Base-by-base conservation (phyloP, 2,329 filamentous ascomycete genomes). In the Penicillium sp. region DNA sequence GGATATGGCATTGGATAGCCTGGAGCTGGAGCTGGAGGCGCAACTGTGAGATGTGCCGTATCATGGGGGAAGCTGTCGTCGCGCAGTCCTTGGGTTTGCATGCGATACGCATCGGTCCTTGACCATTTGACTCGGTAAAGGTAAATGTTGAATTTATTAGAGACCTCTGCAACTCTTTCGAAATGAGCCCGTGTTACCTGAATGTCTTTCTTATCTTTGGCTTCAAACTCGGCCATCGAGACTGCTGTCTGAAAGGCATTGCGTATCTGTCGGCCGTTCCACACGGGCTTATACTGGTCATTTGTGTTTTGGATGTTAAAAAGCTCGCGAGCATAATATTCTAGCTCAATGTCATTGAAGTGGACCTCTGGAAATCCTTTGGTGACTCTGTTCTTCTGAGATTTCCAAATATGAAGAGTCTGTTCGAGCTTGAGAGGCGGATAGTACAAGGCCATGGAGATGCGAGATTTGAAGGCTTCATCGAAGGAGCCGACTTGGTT, bases 181-280 rank as follows among this genome's bases (percentile, higher is more conserved):
- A 48, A 48, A 23, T 48, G 46, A 24, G 5, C 7, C 24, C 33
- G n/a, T n/a, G n/a, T n/a, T n/a, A n/a, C n/a, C n/a, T n/a, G n/a
- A 16, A 18, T 43, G 14, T 43, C n/a, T 14, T 43, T 6, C 6
- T 18, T 18, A 21, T 43, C 56, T 26, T 45, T 23, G 12, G 56
- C 56, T 14, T 66, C 63, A 43, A 55, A 67, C 38, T 66, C 60
- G 11, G 68, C 68, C 9, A 72, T 61, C 1, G 69, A 64, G n/a
- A 67, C 60, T 8, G 68, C 69, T 2, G 64, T 69, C 48, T 71
- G 69, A 57, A 70, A 69, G 2, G 68, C 68, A 56, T 71, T 71
- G 18, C 61, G 59, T 42, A 72, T 70, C 58, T 70, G 67, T n/a
- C 69, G 59, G 4, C 69, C 69, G 49, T 72, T 72, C 67, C 68